Evolutionary conservation across 176 grass and related monocot species (phyloP), one percentile per base, ranked within the genome.

Genomic region (Metroxylon sagu): DNA sequence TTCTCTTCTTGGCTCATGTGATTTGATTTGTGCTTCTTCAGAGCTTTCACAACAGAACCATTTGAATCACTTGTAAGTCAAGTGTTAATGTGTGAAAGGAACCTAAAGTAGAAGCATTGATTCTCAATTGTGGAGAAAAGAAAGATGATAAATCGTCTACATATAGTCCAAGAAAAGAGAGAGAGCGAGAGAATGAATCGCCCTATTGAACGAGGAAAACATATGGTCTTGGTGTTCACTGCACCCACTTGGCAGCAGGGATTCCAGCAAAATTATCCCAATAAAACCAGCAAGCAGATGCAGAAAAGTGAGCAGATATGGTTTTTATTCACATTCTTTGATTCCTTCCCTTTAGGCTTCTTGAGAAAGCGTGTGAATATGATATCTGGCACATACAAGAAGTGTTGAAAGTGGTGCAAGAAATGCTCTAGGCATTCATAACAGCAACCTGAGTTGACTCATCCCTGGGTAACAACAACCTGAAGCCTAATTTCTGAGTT

Each of bases 51-150:
- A 50, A 16, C 21, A 64, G 48, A 64, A 64, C 35, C 61, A 51
- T 64, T 50, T 50, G 4, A 64, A 5, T 27, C 35, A 26, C 48
- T 64, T 64, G 19, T 64, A 19, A 26, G 26, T 64, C 48, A 64
- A 64, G 35, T 25, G 61, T 64, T 31, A 21, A 6, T 64, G 35
- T 64, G 6, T 64, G 61, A 64, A 64, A 64, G 61, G 39, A 26
- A 25, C 18, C 25, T 39, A n/a, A 16, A 19, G 23, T 19, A 49
- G 48, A 43, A 50, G 61, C 5, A 64, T 51, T 64, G 61, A 64
- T 64, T 64, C 61, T 50, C n/a, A 55, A 55, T 23, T 23, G 19
- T 6, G 7, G n/a, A 19, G 10, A 12, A 43, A 43, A 43, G 8
- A 43, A 43, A 43, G 7, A 43, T 43, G 35, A 43, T 43, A 43